Evolutionary conservation across 331 rosid genomes (phyloP).

Genomic region (Acacia pycnantha): DNA sequence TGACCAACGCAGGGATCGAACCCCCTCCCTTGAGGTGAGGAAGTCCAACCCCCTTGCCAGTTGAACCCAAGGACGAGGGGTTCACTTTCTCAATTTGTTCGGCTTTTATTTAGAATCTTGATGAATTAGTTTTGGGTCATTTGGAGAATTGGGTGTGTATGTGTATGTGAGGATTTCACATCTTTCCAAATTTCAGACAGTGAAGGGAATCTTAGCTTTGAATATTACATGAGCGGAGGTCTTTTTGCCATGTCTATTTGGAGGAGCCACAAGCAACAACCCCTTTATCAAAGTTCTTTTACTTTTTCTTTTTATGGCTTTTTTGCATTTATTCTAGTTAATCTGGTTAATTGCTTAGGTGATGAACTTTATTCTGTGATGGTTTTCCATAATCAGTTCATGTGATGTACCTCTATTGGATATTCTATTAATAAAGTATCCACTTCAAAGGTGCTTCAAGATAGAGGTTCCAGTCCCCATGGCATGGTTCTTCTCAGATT

Average conservation of each 20-base stretch:
- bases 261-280: not conserved
- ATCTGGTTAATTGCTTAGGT: not conserved
- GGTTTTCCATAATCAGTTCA: not conserved
- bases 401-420: not conserved
- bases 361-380: not conserved
- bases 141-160: not conserved
- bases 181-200: not conserved
- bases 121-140: not conserved
- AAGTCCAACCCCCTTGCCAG: too few relatives aligned
- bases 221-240: slow-evolving; percentile 36
- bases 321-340: not conserved
- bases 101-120: not conserved
- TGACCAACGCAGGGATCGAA: too few relatives aligned
- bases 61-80: too few relatives aligned
- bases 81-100: not conserved
- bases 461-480: not conserved
- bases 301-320: not conserved
- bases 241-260: not conserved
- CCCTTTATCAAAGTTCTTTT: not conserved
- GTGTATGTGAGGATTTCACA: not conserved
- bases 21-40: too few relatives aligned
- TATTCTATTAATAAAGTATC: not conserved
- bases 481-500: not conserved
- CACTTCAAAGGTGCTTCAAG: not conserved
- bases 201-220: slow-evolving; percentile 29